phyloP scores from a whole-genome alignment of 352 stramenopile species.

The Pythium brachiatum region DNA sequence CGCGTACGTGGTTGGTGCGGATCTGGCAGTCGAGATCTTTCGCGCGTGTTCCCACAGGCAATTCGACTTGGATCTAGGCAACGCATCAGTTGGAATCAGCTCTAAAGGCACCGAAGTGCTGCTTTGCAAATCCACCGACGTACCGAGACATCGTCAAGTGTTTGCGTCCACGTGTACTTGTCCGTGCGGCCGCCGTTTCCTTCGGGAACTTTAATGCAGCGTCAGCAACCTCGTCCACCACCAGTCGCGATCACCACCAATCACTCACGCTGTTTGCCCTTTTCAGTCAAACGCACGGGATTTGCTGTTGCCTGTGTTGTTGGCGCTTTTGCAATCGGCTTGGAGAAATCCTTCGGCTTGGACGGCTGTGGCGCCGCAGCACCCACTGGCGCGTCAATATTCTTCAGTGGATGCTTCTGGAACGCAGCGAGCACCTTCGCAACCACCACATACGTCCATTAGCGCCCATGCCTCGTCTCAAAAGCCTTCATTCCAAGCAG shows the following conservation, averaged over 20 bases:
- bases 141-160: slow-evolving; percentile 93
- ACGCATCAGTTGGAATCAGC: neutral
- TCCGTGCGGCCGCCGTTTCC: slow-evolving; percentile 87
- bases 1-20: slow-evolving; percentile 77
- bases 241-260: neutral
- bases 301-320: neutral
- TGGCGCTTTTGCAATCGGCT: neutral
- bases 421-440: slow-evolving; percentile 57
- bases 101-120: neutral
- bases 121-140: slow-evolving; percentile 2
- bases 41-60: slow-evolving; percentile 88
- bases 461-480: neutral
- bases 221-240: neutral
- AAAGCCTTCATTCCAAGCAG: neutral
- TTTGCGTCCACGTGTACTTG: slow-evolving; percentile 98
- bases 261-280: slow-evolving; percentile 68
- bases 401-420: slow-evolving; percentile 59
- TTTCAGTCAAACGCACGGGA: slow-evolving; percentile 38
- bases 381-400: slow-evolving; percentile 33
- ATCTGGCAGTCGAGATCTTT: slow-evolving; percentile 93
- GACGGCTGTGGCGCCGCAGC: neutral
- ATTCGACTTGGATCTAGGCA: slow-evolving; percentile 72
- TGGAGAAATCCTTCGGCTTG: neutral
- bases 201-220: slow-evolving; percentile 54
- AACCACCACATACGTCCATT: neutral